Base-by-base conservation (phyloP, 2,329 filamentous ascomycete species). In the Fusarium nanum region DNA sequence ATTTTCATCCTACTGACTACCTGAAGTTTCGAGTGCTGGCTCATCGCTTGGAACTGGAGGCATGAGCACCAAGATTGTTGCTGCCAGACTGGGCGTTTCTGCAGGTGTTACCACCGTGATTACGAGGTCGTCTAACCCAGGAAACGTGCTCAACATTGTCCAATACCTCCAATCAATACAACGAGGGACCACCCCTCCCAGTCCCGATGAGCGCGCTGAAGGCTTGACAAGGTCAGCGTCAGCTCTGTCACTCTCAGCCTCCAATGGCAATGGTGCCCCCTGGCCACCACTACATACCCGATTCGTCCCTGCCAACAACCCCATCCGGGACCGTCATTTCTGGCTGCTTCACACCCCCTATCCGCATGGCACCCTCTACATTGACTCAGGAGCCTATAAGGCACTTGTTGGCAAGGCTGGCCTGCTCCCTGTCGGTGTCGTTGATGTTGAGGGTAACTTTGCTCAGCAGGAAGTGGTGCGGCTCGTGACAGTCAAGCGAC, bases 21-120 rank as follows among this genome's bases (percentile, higher is more conserved):
- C 20, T 20, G 54, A 59, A 91, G 94, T 97, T 9, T 98, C 94
- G 5, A 93, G 92, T 30, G 92, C 93, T 23, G 96, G 96, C 6
- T 98, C 94, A 5, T 86, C 92, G 6, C 83, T 99, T 18, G 96
- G 96, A 23, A 99, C 96, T 3, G 96, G 96, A 22, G 96, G 96
- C 46, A 99, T 99, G 96, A 91, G 92, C 69, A 99, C 96, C 62
- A 99, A 99, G 83, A 97, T 99, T 73, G 91, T 97, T 27, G 96
- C 96, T 56, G 96, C 96, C 27, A 89, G 93, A 56, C 87, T 99
- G 41, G 96, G 95, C 34, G 98, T 94, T 9, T 96, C 94, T 37
- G 96, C 94, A 14, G 96, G 96, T 47, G 95, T 98, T 37, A 98
- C 94, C 2, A 98, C 96, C 6, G 89, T 99, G 76, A 98, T 99